Percentiles rank a stretch among this genome's conserved stretches.
phyloP scores from a whole-genome alignment of 2,329 filamentous ascomycete genomes.

The Cytospora chrysosperma region DNA sequence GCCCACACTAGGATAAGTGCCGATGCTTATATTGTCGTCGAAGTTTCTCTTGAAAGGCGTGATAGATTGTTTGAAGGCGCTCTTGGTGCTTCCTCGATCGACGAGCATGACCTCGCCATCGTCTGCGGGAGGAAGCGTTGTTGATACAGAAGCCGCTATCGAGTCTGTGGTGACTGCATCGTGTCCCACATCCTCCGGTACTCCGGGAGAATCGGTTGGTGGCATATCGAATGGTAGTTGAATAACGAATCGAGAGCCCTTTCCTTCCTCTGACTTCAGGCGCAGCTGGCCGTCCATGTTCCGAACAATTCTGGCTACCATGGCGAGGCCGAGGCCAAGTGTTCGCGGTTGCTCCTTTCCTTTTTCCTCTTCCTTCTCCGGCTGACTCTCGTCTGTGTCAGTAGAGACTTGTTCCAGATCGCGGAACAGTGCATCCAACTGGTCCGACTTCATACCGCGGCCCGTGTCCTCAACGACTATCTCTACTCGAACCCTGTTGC shows the following conservation, averaged over 20 bases:
- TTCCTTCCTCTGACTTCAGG: slow-evolving; percentile 78
- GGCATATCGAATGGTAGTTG: slow-evolving; percentile 73
- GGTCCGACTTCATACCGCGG: slow-evolving; percentile 57
- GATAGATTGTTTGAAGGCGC: slow-evolving; percentile 23
- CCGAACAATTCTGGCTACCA: slow-evolving; percentile 82
- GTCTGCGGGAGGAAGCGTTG: slow-evolving; percentile 32
- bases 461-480: slow-evolving; percentile 76
- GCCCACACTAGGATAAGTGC: slow-evolving; percentile 41
- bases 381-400: slow-evolving; percentile 36
- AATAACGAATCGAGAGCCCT: slow-evolving; percentile 79
- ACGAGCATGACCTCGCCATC: slow-evolving; percentile 63
- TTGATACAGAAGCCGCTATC: slow-evolving; percentile 34
- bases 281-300: slow-evolving; percentile 89
- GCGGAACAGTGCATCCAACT: slow-evolving; percentile 54
- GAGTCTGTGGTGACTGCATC: slow-evolving; percentile 26
- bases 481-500: slow-evolving; percentile 64
- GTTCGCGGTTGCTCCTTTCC: slow-evolving; percentile 42
- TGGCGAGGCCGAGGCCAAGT: slow-evolving; percentile 78
- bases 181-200: background rate
- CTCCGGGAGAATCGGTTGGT: slow-evolving; percentile 10
- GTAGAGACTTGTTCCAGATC: slow-evolving; percentile 59
- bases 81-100: slow-evolving; percentile 40
- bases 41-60: slow-evolving; percentile 34
- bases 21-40: slow-evolving; percentile 40
- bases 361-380: slow-evolving; percentile 29